phyloP scores from a whole-genome alignment of 2,329 filamentous ascomycete species.

The Alternaria conjuncta region DNA sequence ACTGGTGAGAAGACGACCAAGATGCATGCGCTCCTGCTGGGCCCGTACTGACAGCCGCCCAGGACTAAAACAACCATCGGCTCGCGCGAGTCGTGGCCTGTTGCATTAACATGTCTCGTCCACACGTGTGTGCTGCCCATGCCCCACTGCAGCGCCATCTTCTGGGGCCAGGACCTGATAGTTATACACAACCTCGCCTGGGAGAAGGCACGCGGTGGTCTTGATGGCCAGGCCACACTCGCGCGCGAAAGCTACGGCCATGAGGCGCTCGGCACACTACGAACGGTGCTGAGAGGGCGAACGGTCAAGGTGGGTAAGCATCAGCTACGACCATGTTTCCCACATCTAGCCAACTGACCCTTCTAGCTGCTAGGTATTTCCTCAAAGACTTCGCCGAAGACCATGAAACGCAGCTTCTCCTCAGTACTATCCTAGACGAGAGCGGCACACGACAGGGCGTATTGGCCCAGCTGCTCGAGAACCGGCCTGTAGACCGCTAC shows the following conservation, averaged over 20 bases:
- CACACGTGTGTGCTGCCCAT: constrained; percentile 49
- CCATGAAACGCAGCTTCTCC: constrained; percentile 29
- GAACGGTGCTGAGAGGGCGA: constrained; percentile 41
- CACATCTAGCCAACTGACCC: constrained; percentile 12
- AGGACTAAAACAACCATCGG: constrained; percentile 44
- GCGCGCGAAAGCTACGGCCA: constrained; percentile 41
- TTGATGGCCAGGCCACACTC: constrained; percentile 44
- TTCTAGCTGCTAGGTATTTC: constrained; percentile 35
- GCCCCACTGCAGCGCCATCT: constrained; percentile 51
- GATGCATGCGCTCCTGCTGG: background rate
- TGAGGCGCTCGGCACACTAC: constrained; percentile 45
- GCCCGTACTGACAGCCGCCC: constrained; percentile 3
- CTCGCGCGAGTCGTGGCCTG: constrained; percentile 45
- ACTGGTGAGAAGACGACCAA: constrained; percentile 29
- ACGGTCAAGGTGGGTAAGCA: constrained; percentile 50
- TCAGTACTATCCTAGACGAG: constrained; percentile 43
- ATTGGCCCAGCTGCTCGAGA: constrained; percentile 39
- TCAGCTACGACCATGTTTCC: background rate
- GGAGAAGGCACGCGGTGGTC: constrained; percentile 42
- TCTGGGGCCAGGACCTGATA: constrained; percentile 50
- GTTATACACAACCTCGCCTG: constrained; percentile 53
- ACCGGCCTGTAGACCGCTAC: constrained; percentile 27
- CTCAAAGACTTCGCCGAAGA: constrained; percentile 22
- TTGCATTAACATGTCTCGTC: constrained; percentile 37
- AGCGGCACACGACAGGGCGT: constrained; percentile 40